Percentiles rank a stretch among this genome's conserved stretches.
phyloP scores from a whole-genome alignment of 176 grass and related monocot genomes.

The Oryza nivara region DNA sequence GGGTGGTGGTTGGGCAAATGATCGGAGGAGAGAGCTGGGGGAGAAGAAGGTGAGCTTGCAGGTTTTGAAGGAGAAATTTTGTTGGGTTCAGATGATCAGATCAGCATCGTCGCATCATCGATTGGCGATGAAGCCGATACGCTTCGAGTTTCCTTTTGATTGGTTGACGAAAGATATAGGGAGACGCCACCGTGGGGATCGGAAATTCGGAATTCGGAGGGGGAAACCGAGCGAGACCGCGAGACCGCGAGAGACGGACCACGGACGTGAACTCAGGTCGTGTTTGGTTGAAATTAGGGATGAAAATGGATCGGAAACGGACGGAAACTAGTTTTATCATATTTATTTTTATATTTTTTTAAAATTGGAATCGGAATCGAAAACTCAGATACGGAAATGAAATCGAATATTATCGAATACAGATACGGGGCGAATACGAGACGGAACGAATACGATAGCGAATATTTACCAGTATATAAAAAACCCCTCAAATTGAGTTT shows the following conservation, averaged over 20 bases:
- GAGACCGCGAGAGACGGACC: not conserved
- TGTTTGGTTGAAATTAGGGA: no score
- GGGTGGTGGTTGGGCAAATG: slow-evolving; percentile 7
- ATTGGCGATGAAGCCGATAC: not conserved
- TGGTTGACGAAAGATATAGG: not conserved
- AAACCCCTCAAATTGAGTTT: no score
- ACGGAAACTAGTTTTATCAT: no score
- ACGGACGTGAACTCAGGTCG: not conserved
- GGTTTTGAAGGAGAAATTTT: slow-evolving; percentile 4
- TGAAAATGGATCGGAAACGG: no score
- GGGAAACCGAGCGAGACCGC: not conserved
- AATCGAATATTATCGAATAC: no score
- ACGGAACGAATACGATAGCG: no score
- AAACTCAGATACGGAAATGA: no score
- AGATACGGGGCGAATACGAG: no score
- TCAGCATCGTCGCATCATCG: not conserved
- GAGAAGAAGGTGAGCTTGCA: slow-evolving; percentile 24
- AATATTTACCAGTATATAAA: no score
- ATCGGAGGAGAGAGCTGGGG: slow-evolving; percentile 2
- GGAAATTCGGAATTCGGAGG: not conserved
- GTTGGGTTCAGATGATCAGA: not conserved
- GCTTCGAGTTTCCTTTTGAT: not conserved
- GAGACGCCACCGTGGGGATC: slow-evolving; percentile 12
- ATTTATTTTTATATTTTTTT: no score
- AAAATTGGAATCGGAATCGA: no score